These are phyloP conservation scores for Clonostachys rhizophaga DNA, from an alignment of 2,329 filamentous ascomycete genomes.

Conservation along the genomic window DNA sequence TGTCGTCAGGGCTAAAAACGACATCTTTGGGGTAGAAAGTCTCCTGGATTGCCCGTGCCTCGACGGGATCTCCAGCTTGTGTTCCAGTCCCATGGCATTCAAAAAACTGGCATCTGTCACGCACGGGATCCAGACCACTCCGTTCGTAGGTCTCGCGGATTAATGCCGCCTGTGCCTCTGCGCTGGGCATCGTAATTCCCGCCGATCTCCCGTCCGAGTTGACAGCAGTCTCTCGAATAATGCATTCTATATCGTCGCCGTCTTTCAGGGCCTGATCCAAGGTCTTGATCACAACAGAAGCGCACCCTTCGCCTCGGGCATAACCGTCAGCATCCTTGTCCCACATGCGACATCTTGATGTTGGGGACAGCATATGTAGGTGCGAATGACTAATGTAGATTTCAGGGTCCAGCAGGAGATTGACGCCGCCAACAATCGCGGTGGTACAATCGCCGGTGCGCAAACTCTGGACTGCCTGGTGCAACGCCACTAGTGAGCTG, in stretches of 20 bases:
- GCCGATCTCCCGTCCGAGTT: slow-evolving; percentile 53
- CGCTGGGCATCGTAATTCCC: slow-evolving; percentile 48
- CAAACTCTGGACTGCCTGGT: slow-evolving; percentile 40
- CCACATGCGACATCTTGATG: slow-evolving; percentile 19
- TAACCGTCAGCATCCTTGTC: slow-evolving; percentile 42
- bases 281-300: slow-evolving; percentile 50
- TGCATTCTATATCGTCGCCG: slow-evolving; percentile 46
- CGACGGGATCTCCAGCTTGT: neutral
- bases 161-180: slow-evolving; percentile 35
- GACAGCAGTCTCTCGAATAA: slow-evolving; percentile 40
- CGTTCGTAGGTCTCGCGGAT: slow-evolving; percentile 28
- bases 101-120: slow-evolving; percentile 21
- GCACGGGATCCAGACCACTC: slow-evolving; percentile 11
- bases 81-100: slow-evolving; percentile 44
- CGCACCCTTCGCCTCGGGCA: slow-evolving; percentile 55
- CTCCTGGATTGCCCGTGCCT: neutral
- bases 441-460: slow-evolving; percentile 18
- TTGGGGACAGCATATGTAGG: slow-evolving; percentile 13
- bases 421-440: neutral
- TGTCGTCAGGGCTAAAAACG: neutral
- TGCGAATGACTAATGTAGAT: slow-evolving; percentile 4
- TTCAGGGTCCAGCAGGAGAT: slow-evolving; percentile 6
- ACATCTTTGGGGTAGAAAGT: neutral
- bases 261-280: slow-evolving; percentile 48
- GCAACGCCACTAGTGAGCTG: slow-evolving; percentile 39